Evolutionary conservation across 441 rosid species (phyloP).

Genomic region (Capsella rubella): DNA sequence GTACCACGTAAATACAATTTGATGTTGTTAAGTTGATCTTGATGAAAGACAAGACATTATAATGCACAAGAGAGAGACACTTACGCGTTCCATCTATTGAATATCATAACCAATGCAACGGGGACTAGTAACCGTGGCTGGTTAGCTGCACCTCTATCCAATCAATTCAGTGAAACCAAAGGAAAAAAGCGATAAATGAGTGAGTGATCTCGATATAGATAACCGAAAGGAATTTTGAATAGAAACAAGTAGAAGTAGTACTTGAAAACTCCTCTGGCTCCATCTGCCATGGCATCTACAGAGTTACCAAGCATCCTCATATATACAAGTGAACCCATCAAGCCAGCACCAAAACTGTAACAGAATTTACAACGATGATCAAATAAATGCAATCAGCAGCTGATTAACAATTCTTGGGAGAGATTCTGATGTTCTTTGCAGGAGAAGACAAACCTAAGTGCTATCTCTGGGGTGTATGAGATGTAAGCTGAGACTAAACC

Average conservation of each 20-base stretch:
- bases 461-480: constrained; percentile 80
- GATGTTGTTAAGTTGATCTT: neutral
- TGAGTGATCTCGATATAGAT: constrained; percentile 21
- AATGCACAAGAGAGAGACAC: constrained; percentile 32
- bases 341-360: constrained; percentile 79
- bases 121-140: constrained; percentile 93
- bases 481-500: constrained; percentile 84
- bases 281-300: constrained; percentile 85
- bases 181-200: neutral
- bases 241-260: constrained; percentile 38
- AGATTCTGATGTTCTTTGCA: constrained; percentile 17
- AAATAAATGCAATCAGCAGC: constrained; percentile 26
- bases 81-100: constrained; percentile 89
- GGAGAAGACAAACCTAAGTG: constrained; percentile 66
- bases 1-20: neutral
- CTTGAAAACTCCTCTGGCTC: constrained; percentile 82
- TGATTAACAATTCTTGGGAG: neutral
- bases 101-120: constrained; percentile 86
- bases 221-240: constrained; percentile 3
- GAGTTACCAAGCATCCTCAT: constrained; percentile 85
- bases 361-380: constrained; percentile 1
- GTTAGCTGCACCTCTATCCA: constrained; percentile 78
- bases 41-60: neutral
- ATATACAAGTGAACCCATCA: constrained; percentile 76
- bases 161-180: constrained; percentile 16